Evolutionary conservation across 345 rosid species (phyloP), one percentile per base, ranked within the genome.

Genomic region (Gossypium thurberi): DNA sequence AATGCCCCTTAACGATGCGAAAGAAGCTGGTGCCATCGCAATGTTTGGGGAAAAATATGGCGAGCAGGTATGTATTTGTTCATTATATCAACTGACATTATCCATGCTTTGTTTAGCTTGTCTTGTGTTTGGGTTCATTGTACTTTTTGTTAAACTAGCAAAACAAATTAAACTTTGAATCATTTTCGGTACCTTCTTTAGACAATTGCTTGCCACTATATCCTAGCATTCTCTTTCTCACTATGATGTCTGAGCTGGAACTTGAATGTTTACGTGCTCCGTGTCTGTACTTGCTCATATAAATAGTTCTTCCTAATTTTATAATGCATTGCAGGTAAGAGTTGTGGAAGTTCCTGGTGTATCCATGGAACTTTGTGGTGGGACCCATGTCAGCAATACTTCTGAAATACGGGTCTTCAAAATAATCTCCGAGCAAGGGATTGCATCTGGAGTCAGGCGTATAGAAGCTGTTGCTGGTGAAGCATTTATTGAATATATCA

Each of bases 341-440:
- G 97, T 94, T n/a, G 92, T 94, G 28, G 97, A 94, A 82, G 98
- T 94, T 80, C 97, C 97, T 13, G 98, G 97, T 75, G 92, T 94
- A 69, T 94, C 98, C 40, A 89, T 94, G 97, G 98, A 94, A 84
- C 97, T 94, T 73, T 92, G 98, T 78, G 97, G 97, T 79, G 98
- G 98, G 78, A 94, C 98, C 58, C 98, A 90, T 81, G 98, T 94
- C 70, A 77, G 80, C 78, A 92, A 86, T 82, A 94, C 98, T 77
- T 80, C 90, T 57, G 98, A 94, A 77, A 94, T 94, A 76, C 87
- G 94, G 28, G 97, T 91, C 74, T 90, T 92, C 87, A 94, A 94
- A 78, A 87, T 92, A 20, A 89, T 94, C 73, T 92, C 96, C 2
- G 98, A 94, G 82, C 97, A 92, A 69, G 98, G 97, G n/a, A 86